Percentiles rank a stretch among this genome's conserved stretches.
Conservation (phyloP, 805 yeast species). For the Ogataea pignaliae region DNA sequence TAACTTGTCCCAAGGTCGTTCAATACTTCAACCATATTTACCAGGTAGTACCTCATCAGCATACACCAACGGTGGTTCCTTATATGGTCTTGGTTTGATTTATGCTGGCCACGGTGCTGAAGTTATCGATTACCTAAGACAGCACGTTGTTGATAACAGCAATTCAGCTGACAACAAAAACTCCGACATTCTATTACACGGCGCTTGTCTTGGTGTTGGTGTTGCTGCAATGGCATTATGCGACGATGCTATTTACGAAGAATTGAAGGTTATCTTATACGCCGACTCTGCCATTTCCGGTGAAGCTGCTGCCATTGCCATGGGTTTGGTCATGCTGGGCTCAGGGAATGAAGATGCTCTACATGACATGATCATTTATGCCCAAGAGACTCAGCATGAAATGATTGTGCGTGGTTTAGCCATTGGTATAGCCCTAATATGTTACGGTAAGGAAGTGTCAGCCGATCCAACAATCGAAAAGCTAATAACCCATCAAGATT, state of each 20-base stretch:
- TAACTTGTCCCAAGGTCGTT: constrained; percentile 84
- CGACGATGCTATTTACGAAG: constrained; percentile 69
- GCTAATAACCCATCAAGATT: constrained; percentile 68
- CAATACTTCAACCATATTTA: constrained; percentile 82
- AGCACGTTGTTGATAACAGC: constrained; percentile 60
- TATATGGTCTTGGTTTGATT: constrained; percentile 87
- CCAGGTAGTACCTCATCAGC: constrained; percentile 79
- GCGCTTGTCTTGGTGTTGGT: constrained; percentile 93
- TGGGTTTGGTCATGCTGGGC: constrained; percentile 96
- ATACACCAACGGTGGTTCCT: constrained; percentile 92
- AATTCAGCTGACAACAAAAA: constrained; percentile 41
- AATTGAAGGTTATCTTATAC: constrained; percentile 75
- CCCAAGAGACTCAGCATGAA: constrained; percentile 94
- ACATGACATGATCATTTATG: constrained; percentile 82
- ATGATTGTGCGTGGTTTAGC: constrained; percentile 92
- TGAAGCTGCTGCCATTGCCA: constrained; percentile 92
- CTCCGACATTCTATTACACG: constrained; percentile 83
- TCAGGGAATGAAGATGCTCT: constrained; percentile 67
- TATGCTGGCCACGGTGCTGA: constrained; percentile 96
- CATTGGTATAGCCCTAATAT: constrained; percentile 80
- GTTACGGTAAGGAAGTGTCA: constrained; percentile 78
- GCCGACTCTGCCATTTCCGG: constrained; percentile 92
- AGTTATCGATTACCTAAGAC: constrained; percentile 71
- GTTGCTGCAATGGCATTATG: constrained; percentile 95
- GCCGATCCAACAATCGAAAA: constrained; percentile 67